Evolutionary conservation across 768 basidiomycete species (phyloP).

Genomic region (Rubroboletus pulcherrimus): DNA sequence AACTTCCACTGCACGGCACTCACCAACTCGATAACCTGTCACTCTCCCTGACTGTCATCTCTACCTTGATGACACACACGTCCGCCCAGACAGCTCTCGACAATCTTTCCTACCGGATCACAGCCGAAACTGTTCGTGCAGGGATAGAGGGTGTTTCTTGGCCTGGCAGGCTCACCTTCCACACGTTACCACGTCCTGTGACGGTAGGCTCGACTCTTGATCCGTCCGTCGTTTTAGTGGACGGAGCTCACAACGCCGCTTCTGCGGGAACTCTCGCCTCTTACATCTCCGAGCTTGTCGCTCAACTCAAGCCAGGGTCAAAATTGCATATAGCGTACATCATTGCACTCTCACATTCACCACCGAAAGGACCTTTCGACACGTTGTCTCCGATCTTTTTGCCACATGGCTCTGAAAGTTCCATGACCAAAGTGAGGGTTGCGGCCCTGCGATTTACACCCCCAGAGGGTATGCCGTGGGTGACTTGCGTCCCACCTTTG

Average conservation of each 20-base stretch:
- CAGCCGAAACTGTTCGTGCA: constrained; percentile 41
- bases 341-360: constrained; percentile 80
- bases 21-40: constrained; percentile 89
- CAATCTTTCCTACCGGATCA: constrained; percentile 35
- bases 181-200: constrained; percentile 29
- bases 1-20: constrained; percentile 67
- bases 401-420: constrained; percentile 27
- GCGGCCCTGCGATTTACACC: constrained; percentile 64
- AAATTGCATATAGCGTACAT: constrained; percentile 61
- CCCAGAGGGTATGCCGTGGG: constrained; percentile 95
- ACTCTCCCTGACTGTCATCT: constrained; percentile 59
- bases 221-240: constrained; percentile 58
- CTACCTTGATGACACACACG: constrained; percentile 47
- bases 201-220: constrained; percentile 10
- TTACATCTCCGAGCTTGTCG: constrained; percentile 47
- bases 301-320: constrained; percentile 17
- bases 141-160: constrained; percentile 67
- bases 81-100: constrained; percentile 23
- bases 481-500: constrained; percentile 54
- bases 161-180: constrained; percentile 84
- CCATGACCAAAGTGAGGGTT: constrained; percentile 38
- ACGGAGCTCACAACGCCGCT: constrained; percentile 92
- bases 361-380: constrained; percentile 73
- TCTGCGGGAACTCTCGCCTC: constrained; percentile 63
- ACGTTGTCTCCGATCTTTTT: constrained; percentile 68